phyloP scores from a whole-genome alignment of 2,329 filamentous ascomycete species.

The Grosmannia clavigera region DNA sequence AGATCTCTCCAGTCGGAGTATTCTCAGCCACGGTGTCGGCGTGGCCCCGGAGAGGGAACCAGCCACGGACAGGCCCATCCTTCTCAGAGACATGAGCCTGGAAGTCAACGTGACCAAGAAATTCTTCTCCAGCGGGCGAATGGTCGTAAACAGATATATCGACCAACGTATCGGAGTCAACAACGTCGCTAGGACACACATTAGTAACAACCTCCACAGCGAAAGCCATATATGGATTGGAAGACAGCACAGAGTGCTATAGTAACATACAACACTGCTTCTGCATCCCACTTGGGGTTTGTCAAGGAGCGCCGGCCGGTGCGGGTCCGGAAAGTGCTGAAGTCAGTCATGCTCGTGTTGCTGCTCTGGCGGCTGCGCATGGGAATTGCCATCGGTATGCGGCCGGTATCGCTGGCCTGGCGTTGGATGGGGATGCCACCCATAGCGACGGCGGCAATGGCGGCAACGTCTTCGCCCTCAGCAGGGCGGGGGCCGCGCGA shows the following conservation, averaged over 20 bases:
- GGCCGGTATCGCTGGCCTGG: slow-evolving; percentile 68
- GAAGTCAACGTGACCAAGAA: slow-evolving; percentile 81
- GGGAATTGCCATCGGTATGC: slow-evolving; percentile 80
- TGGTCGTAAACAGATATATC: slow-evolving; percentile 91
- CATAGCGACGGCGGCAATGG: slow-evolving; percentile 27
- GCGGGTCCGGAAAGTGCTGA: slow-evolving; percentile 46
- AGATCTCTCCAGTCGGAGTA: slow-evolving; percentile 74
- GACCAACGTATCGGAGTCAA: slow-evolving; percentile 79
- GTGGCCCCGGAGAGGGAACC: slow-evolving; percentile 72
- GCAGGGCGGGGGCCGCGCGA: slow-evolving; percentile 65
- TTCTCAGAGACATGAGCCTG: slow-evolving; percentile 51
- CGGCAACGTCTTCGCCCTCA: slow-evolving; percentile 47
- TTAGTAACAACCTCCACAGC: neutral
- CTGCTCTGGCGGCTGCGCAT: slow-evolving; percentile 97
- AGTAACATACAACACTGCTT: slow-evolving; percentile 78
- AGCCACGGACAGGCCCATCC: slow-evolving; percentile 64
- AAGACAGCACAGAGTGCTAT: neutral
- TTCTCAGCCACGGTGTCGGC: slow-evolving; percentile 59
- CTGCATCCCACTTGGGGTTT: slow-evolving; percentile 89
- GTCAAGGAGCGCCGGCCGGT: slow-evolving; percentile 50
- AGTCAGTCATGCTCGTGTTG: slow-evolving; percentile 72
- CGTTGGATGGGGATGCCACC: slow-evolving; percentile 44
- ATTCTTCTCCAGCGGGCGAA: slow-evolving; percentile 61
- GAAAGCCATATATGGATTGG: neutral
- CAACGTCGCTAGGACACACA: slow-evolving; percentile 58